Conservation (phyloP, 2,329 filamentous ascomycete genomes). For the Epichloe bromicola region DNA sequence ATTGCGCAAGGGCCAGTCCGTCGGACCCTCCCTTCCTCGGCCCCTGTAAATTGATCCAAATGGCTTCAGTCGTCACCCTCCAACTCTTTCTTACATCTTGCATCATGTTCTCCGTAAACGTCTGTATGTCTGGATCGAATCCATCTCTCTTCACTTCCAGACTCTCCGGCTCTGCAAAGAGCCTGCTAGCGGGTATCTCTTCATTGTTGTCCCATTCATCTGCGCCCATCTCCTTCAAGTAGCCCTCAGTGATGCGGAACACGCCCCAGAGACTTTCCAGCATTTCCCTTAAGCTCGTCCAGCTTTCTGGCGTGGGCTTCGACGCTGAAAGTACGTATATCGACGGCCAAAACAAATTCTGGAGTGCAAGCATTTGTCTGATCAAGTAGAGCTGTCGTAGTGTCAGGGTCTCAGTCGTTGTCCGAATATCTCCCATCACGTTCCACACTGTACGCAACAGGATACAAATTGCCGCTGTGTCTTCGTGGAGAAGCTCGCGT, state of each 20-base stretch:
- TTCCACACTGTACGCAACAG: slow-evolving; percentile 19
- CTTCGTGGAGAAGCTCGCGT: slow-evolving; percentile 22
- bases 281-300: slow-evolving; percentile 9
- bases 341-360: slow-evolving; percentile 20
- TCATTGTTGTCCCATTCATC: slow-evolving; percentile 7
- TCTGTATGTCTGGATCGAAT: slow-evolving; percentile 19
- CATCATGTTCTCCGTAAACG: slow-evolving; percentile 29
- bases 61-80: slow-evolving; percentile 19
- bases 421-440: slow-evolving; percentile 15
- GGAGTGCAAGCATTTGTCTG: slow-evolving; percentile 15
- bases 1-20: slow-evolving; percentile 23
- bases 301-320: slow-evolving; percentile 4
- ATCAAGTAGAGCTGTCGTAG: slow-evolving; percentile 16
- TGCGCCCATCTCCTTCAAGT: slow-evolving; percentile 8
- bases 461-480: slow-evolving; percentile 19
- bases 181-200: slow-evolving; percentile 8
- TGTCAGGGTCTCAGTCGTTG: slow-evolving; percentile 10
- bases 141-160: neutral
- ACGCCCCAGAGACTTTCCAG: slow-evolving; percentile 10
- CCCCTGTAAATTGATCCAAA: slow-evolving; percentile 27
- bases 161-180: slow-evolving; percentile 13
- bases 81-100: slow-evolving; percentile 34
- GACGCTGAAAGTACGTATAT: slow-evolving; percentile 12
- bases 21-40: slow-evolving; percentile 18
- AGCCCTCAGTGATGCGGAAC: slow-evolving; percentile 9